Evolutionary conservation across 768 basidiomycete genomes (phyloP).

Genomic region (Coprinellus aureogranulatus): DNA sequence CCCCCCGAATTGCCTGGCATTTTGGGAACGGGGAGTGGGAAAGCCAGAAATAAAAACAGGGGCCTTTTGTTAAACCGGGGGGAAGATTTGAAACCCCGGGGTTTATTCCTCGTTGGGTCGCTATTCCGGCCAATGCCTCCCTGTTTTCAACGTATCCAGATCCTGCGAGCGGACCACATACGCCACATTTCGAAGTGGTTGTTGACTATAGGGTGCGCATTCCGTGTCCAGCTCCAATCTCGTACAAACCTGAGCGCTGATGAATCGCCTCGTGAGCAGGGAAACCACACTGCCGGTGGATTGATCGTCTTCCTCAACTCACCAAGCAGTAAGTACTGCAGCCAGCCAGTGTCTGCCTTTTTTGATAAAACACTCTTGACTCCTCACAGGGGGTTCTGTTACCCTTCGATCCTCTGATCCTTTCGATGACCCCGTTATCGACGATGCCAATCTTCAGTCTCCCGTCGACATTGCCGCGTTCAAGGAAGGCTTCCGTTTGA

Average conservation of each 20-base stretch:
- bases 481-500: conserved; percentile 12
- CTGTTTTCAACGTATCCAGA: conserved; percentile 17
- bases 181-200: conserved; percentile 18
- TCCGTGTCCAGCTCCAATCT: not conserved
- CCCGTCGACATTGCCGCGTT: conserved; percentile 9
- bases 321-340: not conserved
- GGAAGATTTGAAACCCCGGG: too few relatives aligned
- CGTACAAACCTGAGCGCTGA: not conserved
- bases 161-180: conserved; percentile 21
- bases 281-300: not conserved
- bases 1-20: too few relatives aligned
- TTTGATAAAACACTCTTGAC: not conserved
- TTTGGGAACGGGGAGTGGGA: too few relatives aligned
- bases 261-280: not conserved
- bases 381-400: conserved; percentile 5
- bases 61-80: too few relatives aligned
- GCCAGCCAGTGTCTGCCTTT: not conserved
- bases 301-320: not conserved
- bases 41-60: too few relatives aligned
- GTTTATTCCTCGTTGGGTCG: too few relatives aligned
- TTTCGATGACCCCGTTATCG: conserved; percentile 8
- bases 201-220: not conserved
- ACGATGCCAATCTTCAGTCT: conserved; percentile 2
- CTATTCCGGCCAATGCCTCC: conserved; percentile 15
- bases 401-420: not conserved